These are phyloP conservation scores for Malassezia arunalokei DNA, from an alignment of 1,284 basidiomycete genomes.

Conservation along the genomic window DNA sequence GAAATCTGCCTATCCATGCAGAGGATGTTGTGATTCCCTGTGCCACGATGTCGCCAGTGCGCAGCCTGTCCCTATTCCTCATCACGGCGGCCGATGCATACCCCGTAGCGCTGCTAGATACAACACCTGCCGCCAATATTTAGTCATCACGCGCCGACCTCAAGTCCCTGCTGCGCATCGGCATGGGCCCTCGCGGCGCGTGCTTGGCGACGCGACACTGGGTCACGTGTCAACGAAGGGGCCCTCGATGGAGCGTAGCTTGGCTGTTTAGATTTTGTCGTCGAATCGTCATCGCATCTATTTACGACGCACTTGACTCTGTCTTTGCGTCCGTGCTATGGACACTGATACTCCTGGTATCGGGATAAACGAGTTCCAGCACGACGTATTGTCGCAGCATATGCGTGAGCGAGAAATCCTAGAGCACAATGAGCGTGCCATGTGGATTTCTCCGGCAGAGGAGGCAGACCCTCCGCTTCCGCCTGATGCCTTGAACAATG, in stretches of 20 bases:
- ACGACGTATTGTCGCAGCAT: neutral
- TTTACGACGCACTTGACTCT: neutral
- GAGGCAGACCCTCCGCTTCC: slow-evolving; percentile 1
- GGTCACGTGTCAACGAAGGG: too few relatives aligned
- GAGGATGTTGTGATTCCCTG: neutral
- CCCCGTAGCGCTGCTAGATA: too few relatives aligned
- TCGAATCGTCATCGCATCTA: neutral
- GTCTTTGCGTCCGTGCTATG: neutral
- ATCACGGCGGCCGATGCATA: too few relatives aligned
- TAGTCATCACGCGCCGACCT: too few relatives aligned
- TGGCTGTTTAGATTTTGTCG: neutral
- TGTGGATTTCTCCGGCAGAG: slow-evolving; percentile 1
- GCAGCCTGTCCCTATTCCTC: too few relatives aligned
- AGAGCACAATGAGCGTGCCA: neutral
- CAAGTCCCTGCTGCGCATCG: too few relatives aligned
- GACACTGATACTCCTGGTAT: neutral
- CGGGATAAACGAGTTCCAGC: neutral
- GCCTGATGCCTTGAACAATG: slow-evolving; percentile 3
- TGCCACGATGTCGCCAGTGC: neutral
- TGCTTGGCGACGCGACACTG: too few relatives aligned
- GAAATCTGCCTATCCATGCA: neutral
- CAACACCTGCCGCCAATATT: too few relatives aligned
- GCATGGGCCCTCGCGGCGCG: too few relatives aligned
- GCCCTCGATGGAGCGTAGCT: too few relatives aligned
- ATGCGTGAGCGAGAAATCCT: neutral